Conservation (phyloP, 805 yeast species). For the Soucietia sequanensis region DNA sequence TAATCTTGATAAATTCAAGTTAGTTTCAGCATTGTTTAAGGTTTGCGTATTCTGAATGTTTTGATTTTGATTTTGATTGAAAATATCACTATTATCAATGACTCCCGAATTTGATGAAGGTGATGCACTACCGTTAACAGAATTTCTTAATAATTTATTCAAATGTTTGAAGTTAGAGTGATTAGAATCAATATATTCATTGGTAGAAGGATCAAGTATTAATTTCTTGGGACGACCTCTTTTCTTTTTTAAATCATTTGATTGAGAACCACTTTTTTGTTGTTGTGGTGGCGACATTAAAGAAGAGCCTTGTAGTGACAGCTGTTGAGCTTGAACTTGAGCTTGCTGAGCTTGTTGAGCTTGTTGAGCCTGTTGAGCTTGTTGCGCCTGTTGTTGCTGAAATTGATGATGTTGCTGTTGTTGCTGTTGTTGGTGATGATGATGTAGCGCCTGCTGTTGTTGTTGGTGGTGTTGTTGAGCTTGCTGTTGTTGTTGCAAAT, state of each 20-base stretch:
- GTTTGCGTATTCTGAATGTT: constrained; percentile 3
- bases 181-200: constrained; percentile 38
- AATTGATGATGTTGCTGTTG: constrained; percentile 3
- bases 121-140: constrained; percentile 1
- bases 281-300: constrained; percentile 1
- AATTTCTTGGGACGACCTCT: constrained; percentile 44
- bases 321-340: constrained; percentile 1
- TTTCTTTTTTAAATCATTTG: constrained; percentile 27
- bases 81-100: constrained; percentile 1
- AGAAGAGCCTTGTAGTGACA: constrained; percentile 1
- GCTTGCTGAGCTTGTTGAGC: constrained; percentile 1
- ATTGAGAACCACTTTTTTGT: constrained; percentile 2
- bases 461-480: constrained; percentile 8
- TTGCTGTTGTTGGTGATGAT: constrained; percentile 7
- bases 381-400: constrained; percentile 3
- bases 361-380: constrained; percentile 6
- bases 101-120: constrained; percentile 1
- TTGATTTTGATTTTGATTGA: neutral
- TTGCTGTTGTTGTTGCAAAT: constrained; percentile 7
- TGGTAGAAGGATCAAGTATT: constrained; percentile 41
- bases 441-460: constrained; percentile 10
- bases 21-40: neutral
- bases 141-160: constrained; percentile 22
- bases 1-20: constrained; percentile 15
- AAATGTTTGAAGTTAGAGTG: constrained; percentile 43